phyloP scores from a whole-genome alignment of 192 early-diverging fungal species.

The Chytriomyces sp. region DNA sequence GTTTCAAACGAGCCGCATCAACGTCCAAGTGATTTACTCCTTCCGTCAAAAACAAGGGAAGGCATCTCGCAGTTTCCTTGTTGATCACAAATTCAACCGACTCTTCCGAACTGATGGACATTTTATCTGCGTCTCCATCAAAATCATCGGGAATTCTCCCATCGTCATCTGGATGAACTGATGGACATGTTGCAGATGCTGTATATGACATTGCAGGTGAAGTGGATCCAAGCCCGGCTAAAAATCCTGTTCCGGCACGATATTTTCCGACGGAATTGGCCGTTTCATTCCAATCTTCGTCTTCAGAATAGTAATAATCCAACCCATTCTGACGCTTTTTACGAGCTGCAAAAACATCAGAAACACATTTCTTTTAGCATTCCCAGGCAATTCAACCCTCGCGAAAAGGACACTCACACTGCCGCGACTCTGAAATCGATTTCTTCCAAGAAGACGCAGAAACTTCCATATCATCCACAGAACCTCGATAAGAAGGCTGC shows the following conservation, averaged over 20 bases:
- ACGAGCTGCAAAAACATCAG: constrained; percentile 1
- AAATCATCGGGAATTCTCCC: background rate
- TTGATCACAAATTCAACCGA: constrained; percentile 30
- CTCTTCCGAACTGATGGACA: constrained; percentile 14
- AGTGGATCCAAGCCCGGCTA: too few species aligned
- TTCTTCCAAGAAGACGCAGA: constrained; percentile 1
- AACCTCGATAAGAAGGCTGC: constrained; percentile 3
- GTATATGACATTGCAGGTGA: background rate
- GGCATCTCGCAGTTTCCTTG: background rate
- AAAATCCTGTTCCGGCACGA: too few species aligned
- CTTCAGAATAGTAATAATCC: constrained; percentile 37
- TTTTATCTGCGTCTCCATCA: constrained; percentile 8
- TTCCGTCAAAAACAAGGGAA: constrained; percentile 20
- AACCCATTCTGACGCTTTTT: constrained; percentile 17
- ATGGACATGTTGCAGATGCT: background rate
- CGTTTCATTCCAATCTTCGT: constrained; percentile 27
- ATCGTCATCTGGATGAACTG: background rate
- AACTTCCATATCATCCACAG: constrained; percentile 29
- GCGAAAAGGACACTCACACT: constrained; percentile 16
- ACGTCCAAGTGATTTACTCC: background rate
- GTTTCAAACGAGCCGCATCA: constrained; percentile 17
- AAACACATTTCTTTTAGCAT: background rate
- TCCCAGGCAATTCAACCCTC: background rate
- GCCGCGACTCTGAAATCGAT: constrained; percentile 2
- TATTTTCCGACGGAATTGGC: background rate